Conservation (phyloP, 306 rosid genomes). For the Ziziphus jujuba region DNA sequence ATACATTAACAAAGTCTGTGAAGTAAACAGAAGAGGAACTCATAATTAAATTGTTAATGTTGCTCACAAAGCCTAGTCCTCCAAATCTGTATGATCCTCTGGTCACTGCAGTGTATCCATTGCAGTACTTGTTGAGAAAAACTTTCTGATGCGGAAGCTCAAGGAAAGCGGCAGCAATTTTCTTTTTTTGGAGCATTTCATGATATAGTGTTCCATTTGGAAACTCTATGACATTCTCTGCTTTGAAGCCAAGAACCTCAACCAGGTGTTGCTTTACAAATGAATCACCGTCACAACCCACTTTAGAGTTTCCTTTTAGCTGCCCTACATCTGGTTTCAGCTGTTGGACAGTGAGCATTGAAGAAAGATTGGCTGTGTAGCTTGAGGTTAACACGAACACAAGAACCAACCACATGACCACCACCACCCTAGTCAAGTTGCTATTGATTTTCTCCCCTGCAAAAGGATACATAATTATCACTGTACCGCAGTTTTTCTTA, state of each 20-base stretch:
- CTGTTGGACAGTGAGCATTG: constrained; percentile 59
- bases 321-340: constrained; percentile 33
- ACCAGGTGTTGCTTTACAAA: constrained; percentile 33
- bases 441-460: constrained; percentile 52
- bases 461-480: background rate
- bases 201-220: constrained; percentile 27
- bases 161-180: constrained; percentile 59
- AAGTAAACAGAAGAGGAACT: background rate
- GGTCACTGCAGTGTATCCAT: constrained; percentile 28
- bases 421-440: constrained; percentile 50
- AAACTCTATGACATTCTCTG: constrained; percentile 14
- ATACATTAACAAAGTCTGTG: background rate
- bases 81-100: constrained; percentile 45
- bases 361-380: constrained; percentile 74
- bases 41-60: background rate
- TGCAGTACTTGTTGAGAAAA: constrained; percentile 48
- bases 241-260: constrained; percentile 12
- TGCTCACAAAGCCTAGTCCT: constrained; percentile 69
- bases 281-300: constrained; percentile 51
- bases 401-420: constrained; percentile 57
- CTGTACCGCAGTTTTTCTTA: no score
- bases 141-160: constrained; percentile 58
- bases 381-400: constrained; percentile 56
- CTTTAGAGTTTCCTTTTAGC: constrained; percentile 35
- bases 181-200: constrained; percentile 17